Evolutionary conservation across 2,329 filamentous ascomycete genomes (phyloP).

Genomic region (Ambrosiella xylebori): DNA sequence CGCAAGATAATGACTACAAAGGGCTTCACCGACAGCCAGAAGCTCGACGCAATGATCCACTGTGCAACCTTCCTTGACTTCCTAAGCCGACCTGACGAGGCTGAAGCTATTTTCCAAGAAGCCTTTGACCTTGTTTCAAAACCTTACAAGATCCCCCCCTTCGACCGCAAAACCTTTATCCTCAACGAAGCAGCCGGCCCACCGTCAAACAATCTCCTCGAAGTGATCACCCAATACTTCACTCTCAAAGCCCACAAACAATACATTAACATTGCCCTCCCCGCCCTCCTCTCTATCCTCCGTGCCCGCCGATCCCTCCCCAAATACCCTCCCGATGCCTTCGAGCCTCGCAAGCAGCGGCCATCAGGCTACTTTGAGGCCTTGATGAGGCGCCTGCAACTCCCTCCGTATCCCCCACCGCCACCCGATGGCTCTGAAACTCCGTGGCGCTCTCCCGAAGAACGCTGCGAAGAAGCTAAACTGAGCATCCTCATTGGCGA

Average conservation of each 20-base stretch:
- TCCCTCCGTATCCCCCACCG: constrained; percentile 51
- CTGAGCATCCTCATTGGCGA: constrained; percentile 85
- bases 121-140: constrained; percentile 57
- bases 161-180: constrained; percentile 46
- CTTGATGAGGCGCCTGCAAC: constrained; percentile 13
- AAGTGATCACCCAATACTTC: constrained; percentile 58
- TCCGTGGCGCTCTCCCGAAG: constrained; percentile 44
- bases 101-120: constrained; percentile 56
- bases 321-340: constrained; percentile 18
- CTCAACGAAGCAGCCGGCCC: constrained; percentile 40
- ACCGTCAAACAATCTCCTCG: constrained; percentile 58
- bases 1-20: constrained; percentile 63
- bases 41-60: constrained; percentile 61
- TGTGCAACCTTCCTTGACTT: constrained; percentile 77
- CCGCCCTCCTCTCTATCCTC: constrained; percentile 72
- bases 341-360: neutral
- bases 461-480: constrained; percentile 69
- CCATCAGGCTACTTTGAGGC: neutral
- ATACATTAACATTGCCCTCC: constrained; percentile 52
- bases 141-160: constrained; percentile 21
- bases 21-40: constrained; percentile 64
- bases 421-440: constrained; percentile 52
- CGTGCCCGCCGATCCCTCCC: constrained; percentile 52
- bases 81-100: constrained; percentile 47
- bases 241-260: constrained; percentile 57